Evolutionary conservation across 495 filamentous ascomycete genomes (phyloP).

Genomic region (Penicillium dipodomyicola): DNA sequence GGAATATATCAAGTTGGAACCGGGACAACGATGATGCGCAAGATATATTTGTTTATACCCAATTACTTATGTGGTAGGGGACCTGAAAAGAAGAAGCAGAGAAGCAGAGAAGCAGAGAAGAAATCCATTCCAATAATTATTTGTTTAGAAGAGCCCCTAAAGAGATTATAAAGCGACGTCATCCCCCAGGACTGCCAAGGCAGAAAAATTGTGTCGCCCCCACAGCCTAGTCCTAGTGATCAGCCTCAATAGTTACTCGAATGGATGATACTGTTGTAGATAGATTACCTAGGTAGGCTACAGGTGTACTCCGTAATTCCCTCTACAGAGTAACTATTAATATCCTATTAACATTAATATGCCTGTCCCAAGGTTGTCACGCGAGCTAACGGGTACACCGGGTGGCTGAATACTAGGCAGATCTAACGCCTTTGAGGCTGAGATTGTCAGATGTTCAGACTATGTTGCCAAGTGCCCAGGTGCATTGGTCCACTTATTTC

Average conservation of each 20-base stretch:
- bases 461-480: too few relatives aligned
- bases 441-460: too few relatives aligned
- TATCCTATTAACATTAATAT: too few relatives aligned
- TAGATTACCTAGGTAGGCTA: too few relatives aligned
- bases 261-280: too few relatives aligned
- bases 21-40: conserved; percentile 1
- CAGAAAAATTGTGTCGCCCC: conserved; percentile 1
- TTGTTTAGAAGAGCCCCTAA: not conserved
- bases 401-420: conserved; percentile 10
- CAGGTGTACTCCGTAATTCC: too few relatives aligned
- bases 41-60: not conserved
- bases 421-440: not conserved
- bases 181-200: conserved; percentile 19
- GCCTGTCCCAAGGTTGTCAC: too few relatives aligned
- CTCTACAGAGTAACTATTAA: too few relatives aligned
- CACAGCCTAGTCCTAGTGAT: not conserved
- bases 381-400: not conserved
- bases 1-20: not conserved
- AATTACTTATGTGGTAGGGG: too few relatives aligned
- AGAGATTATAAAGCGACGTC: conserved; percentile 7
- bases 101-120: not conserved
- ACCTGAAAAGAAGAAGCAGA: not conserved
- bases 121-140: not conserved
- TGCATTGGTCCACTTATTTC: not conserved
- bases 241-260: not conserved